A percentile compares a stretch with the other conserved stretches of the same genome.
These are phyloP conservation scores for Scenedesmus sp. DNA, from an alignment of 163 green algal genomes.

Conservation along the genomic window DNA sequence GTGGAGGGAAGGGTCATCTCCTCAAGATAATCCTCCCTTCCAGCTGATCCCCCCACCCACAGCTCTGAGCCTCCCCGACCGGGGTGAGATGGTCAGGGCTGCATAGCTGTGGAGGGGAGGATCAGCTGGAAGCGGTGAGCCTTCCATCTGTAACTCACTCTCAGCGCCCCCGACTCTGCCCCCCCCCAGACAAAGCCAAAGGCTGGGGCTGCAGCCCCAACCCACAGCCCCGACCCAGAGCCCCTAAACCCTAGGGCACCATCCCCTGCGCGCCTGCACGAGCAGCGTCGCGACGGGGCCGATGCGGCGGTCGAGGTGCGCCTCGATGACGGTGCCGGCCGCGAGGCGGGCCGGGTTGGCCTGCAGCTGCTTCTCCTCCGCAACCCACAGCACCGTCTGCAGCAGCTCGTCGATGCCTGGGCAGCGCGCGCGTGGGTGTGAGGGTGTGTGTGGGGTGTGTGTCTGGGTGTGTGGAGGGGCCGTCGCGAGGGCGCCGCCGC, in stretches of 20 bases:
- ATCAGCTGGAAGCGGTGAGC: too few species aligned
- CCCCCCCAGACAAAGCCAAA: neutral
- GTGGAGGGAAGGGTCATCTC: too few species aligned
- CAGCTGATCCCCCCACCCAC: too few species aligned
- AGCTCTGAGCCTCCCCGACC: too few species aligned
- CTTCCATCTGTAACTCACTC: slow-evolving; percentile 55
- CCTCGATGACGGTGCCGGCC: slow-evolving; percentile 95
- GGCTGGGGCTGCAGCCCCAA: neutral
- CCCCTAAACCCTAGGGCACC: neutral
- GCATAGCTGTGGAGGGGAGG: too few species aligned
- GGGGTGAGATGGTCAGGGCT: too few species aligned
- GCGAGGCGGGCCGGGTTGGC: slow-evolving; percentile 82
- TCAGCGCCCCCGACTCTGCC: slow-evolving; percentile 50
- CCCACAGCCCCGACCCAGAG: neutral
- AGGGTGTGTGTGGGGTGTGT: too few species aligned
- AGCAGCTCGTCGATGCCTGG: slow-evolving; percentile 62
- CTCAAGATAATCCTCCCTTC: too few species aligned
- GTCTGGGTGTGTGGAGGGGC: too few species aligned
- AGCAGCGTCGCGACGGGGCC: slow-evolving; percentile 92
- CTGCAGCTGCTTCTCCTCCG: slow-evolving; percentile 90
- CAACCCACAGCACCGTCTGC: slow-evolving; percentile 83
- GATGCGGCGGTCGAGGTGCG: slow-evolving; percentile 82
- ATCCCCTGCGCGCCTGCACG: slow-evolving; percentile 84
- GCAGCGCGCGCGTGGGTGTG: too few species aligned
- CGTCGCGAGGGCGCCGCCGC: too few species aligned